Conservation (phyloP, 2,329 filamentous ascomycete genomes). For the Venturia pyrina region DNA sequence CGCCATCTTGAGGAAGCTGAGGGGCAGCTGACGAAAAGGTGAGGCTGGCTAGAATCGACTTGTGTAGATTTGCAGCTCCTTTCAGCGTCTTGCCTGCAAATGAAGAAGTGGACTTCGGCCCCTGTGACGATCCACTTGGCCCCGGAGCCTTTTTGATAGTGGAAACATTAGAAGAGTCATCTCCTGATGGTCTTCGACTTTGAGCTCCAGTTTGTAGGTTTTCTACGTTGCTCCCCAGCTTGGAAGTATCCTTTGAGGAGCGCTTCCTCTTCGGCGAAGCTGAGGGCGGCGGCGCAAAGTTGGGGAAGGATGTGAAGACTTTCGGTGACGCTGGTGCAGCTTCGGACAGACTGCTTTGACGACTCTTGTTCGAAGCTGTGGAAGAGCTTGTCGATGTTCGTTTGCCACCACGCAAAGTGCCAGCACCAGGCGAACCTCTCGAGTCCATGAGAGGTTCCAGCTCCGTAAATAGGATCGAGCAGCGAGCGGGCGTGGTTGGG, state of each 20-base stretch:
- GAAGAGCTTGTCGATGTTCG: not conserved
- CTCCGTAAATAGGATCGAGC: not conserved
- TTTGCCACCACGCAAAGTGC: not conserved
- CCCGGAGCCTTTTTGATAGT: not conserved
- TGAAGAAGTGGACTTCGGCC: conserved; percentile 4
- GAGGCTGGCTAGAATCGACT: conserved; percentile 7
- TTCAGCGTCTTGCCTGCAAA: conserved; percentile 6
- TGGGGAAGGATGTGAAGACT: conserved; percentile 10
- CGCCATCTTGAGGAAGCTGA: not conserved
- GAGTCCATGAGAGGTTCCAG: conserved; percentile 1
- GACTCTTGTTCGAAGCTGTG: conserved; percentile 1
- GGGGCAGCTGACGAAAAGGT: not conserved
- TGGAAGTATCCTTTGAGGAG: conserved; percentile 4
- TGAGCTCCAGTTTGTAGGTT: not conserved
- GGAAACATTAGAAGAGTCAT: not conserved
- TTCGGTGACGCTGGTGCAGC: conserved; percentile 9
- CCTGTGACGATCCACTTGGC: not conserved
- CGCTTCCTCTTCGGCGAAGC: conserved; percentile 6
- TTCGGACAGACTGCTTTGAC: conserved; percentile 6
- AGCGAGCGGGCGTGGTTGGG: not conserved
- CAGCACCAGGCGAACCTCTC: conserved; percentile 2
- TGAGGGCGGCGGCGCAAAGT: conserved; percentile 3
- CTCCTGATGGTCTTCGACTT: not conserved
- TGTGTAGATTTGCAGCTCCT: conserved; percentile 10
- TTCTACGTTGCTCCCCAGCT: not conserved